These are phyloP conservation scores for Tolypocladium pustulatum DNA, from an alignment of 2,329 filamentous ascomycete species.

Conservation along the genomic window DNA sequence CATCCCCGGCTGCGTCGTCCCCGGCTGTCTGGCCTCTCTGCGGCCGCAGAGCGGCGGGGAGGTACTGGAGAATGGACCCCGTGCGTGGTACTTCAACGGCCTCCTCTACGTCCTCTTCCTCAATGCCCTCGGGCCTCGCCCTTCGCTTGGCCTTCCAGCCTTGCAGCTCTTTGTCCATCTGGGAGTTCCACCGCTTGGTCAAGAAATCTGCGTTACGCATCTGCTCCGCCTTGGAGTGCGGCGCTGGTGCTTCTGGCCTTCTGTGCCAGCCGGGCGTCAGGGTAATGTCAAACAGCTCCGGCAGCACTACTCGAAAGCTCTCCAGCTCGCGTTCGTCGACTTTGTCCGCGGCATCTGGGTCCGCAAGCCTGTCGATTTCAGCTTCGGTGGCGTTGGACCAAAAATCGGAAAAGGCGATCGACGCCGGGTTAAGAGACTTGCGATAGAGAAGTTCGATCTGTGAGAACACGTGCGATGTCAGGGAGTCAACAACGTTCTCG, in stretches of 20 bases:
- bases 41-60: slow-evolving; percentile 6
- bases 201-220: slow-evolving; percentile 43
- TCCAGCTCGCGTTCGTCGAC: slow-evolving; percentile 20
- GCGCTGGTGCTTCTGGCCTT: slow-evolving; percentile 29
- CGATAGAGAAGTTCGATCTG: slow-evolving; percentile 37
- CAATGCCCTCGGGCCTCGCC: slow-evolving; percentile 26
- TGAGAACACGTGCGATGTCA: slow-evolving; percentile 29
- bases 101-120: slow-evolving; percentile 10
- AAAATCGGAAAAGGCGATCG: slow-evolving; percentile 35
- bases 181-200: slow-evolving; percentile 38
- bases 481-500: slow-evolving; percentile 23
- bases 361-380: slow-evolving; percentile 15
- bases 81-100: slow-evolving; percentile 3
- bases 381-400: slow-evolving; percentile 19
- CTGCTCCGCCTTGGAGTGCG: slow-evolving; percentile 39
- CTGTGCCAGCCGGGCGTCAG: slow-evolving; percentile 42
- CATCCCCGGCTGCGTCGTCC: slow-evolving; percentile 7
- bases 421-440: slow-evolving; percentile 28
- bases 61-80: slow-evolving; percentile 8
- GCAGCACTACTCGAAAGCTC: slow-evolving; percentile 40
- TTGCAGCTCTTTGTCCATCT: slow-evolving; percentile 26
- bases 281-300: slow-evolving; percentile 41
- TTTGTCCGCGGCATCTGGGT: slow-evolving; percentile 10
- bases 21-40: slow-evolving; percentile 1
- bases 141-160: slow-evolving; percentile 34